These are phyloP conservation scores for Stephanodiscus minutulus DNA, from an alignment of 108 stramenopile species.

Conservation along the genomic window DNA sequence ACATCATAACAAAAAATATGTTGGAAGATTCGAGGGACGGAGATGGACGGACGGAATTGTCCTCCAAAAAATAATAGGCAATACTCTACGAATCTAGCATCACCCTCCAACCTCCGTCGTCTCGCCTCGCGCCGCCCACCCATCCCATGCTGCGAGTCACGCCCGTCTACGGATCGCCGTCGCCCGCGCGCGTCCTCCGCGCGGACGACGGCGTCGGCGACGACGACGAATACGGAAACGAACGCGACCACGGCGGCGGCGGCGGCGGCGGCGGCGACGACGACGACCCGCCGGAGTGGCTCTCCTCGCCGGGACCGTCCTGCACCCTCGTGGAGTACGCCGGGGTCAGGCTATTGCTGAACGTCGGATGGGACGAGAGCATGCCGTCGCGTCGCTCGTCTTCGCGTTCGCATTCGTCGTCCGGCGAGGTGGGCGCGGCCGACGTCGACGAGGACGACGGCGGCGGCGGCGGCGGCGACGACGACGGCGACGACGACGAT, in stretches of 20 bases:
- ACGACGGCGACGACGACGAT: not conserved
- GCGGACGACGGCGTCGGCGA: no score
- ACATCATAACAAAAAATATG: no score
- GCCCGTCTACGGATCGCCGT: constrained; percentile 75
- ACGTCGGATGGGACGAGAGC: constrained; percentile 70
- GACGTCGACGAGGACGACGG: not conserved
- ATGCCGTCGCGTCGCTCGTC: constrained; percentile 12
- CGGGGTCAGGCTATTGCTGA: constrained; percentile 64
- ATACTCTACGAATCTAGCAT: no score
- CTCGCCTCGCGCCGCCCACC: no score
- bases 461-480: not conserved
- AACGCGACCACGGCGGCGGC: constrained; percentile 12
- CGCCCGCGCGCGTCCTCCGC: constrained; percentile 24
- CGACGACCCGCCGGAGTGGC: constrained; percentile 48
- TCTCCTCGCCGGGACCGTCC: constrained; percentile 55
- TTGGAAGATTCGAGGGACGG: no score
- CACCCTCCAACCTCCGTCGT: no score
- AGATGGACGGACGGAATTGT: no score
- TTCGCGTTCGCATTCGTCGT: no score
- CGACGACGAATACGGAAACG: constrained; percentile 23
- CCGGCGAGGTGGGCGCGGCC: no score
- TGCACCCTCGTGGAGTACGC: constrained; percentile 88
- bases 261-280: constrained; percentile 8
- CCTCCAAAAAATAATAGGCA: no score
- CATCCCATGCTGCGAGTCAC: constrained; percentile 85